Conservation (phyloP, 2,329 filamentous ascomycete species). For the Calonectria honghensis region DNA sequence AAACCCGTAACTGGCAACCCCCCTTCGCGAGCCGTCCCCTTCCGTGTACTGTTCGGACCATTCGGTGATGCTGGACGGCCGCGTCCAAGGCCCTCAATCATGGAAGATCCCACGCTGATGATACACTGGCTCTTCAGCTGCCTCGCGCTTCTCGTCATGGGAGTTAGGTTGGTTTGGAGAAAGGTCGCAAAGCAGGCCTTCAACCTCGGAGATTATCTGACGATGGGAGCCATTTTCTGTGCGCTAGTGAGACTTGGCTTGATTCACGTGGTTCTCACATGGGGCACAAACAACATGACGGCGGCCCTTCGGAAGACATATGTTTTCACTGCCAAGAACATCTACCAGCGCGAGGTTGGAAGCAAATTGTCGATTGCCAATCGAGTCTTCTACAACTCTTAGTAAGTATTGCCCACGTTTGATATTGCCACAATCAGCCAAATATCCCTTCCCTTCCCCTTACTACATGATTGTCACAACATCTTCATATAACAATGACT, state of each 20-base stretch:
- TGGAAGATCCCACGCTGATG: constrained; percentile 45
- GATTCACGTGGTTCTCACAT: constrained; percentile 44
- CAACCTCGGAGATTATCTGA: constrained; percentile 42
- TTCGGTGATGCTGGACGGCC: constrained; percentile 9
- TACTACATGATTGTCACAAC: not conserved
- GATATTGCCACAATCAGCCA: no score
- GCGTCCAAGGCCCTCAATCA: constrained; percentile 15
- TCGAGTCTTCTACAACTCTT: constrained; percentile 44
- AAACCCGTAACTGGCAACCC: constrained; percentile 17
- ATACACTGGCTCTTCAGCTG: constrained; percentile 44
- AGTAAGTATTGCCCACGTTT: constrained; percentile 28
- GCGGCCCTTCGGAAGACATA: constrained; percentile 37
- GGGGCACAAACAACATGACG: constrained; percentile 43
- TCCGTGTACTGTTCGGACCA: not conserved
- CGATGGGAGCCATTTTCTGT: constrained; percentile 40
- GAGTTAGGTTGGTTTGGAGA: constrained; percentile 29
- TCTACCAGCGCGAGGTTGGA: constrained; percentile 35
- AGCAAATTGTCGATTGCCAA: constrained; percentile 43
- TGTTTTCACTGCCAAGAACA: constrained; percentile 37
- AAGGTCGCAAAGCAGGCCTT: constrained; percentile 35
- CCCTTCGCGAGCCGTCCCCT: not conserved
- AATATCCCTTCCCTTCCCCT: not conserved
- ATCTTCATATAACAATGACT: not conserved
- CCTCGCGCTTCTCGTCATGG: constrained; percentile 33
- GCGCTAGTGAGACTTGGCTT: constrained; percentile 40